Base-by-base conservation (phyloP, 2,329 filamentous ascomycete genomes). In the Penicillium sumatraense region DNA sequence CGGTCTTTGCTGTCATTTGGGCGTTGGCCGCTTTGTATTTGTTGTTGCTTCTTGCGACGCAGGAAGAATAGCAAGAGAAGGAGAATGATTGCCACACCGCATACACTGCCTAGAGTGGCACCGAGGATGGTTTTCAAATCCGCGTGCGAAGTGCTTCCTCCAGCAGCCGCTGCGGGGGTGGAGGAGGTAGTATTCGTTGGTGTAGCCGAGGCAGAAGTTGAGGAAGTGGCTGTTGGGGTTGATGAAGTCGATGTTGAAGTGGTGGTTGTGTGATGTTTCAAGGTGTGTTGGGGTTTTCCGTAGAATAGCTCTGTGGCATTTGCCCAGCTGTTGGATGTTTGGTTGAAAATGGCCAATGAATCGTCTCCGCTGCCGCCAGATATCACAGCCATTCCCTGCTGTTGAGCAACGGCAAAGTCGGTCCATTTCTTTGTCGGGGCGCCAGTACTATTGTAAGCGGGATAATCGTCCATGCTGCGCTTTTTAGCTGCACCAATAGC, bases 51-150 rank as follows among this genome's bases (percentile, higher is more conserved):
- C 21, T 55, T 48, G 13, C 63, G 61, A 38, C 58, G 58, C 8
- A 92, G 75, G 24, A 89, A 79, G 48, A 95, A 78, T 18, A 97
- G 81, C n/a, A 91, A 70, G 1, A 90, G 71, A 23, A 89, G 80
- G n/a, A 96, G 78, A 6, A 96, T 69, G 0, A 86, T 75, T 18
- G 89, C 86, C 49, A 91, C 78, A 16, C 89, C 91, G 49, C 90
- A 83, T 20, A 96, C 86, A n/a, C 88, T 86, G 11, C 93, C 92
- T 1, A 98, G 81, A 0, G 90, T 90, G 48, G 90, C 90, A 29
- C 90, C 93, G 1, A 97, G 81, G 24, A 96, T 88, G 7, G 86
- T 86, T 62, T 81, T 74, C 21, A 44, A 23, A 35, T 55, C 33
- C 3, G 67, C 67, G 35, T 68, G 59, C 31, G 56, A 63, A 26